Evolutionary conservation across 176 grass and related monocot genomes (phyloP).

Genomic region (Oryza rufipogon): DNA sequence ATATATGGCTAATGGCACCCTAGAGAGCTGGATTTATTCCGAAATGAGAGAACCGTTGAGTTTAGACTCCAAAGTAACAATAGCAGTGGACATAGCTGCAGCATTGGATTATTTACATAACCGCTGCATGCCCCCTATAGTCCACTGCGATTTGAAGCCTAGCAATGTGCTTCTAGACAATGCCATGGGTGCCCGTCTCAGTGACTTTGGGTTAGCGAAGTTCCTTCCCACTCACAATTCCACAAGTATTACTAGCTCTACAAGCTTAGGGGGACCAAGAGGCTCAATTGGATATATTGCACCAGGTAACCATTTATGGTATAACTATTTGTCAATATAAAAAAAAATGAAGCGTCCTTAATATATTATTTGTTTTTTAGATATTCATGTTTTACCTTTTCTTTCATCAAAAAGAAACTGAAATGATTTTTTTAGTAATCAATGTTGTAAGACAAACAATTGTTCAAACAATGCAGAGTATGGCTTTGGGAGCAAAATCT

Average conservation of each 20-base stretch:
- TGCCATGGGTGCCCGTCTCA: slow-evolving; percentile 37
- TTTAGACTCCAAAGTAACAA: no score
- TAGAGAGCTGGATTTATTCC: slow-evolving; percentile 44
- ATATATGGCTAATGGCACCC: slow-evolving; percentile 43
- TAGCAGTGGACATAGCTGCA: slow-evolving; percentile 26
- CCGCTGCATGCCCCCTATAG: slow-evolving; percentile 15
- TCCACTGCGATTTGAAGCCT: slow-evolving; percentile 41
- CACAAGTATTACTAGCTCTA: not conserved
- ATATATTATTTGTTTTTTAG: no score
- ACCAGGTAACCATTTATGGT: slow-evolving; percentile 13
- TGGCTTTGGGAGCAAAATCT: slow-evolving; percentile 36
- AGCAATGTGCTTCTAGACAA: slow-evolving; percentile 17
- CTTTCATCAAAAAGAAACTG: not conserved
- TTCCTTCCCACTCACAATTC: not conserved
- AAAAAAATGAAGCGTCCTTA: not conserved
- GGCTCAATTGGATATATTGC: slow-evolving; percentile 42
- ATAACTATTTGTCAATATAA: not conserved
- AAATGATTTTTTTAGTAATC: not conserved
- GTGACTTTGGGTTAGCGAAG: slow-evolving; percentile 44
- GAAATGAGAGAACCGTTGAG: no score
- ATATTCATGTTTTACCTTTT: not conserved
- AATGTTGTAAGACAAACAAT: no score
- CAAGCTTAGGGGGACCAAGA: slow-evolving; percentile 9
- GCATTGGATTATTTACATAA: slow-evolving; percentile 45
- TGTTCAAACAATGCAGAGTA: slow-evolving; percentile 31